Base-by-base conservation (phyloP, 345 rosid genomes). In the Arabis hirsuta region DNA sequence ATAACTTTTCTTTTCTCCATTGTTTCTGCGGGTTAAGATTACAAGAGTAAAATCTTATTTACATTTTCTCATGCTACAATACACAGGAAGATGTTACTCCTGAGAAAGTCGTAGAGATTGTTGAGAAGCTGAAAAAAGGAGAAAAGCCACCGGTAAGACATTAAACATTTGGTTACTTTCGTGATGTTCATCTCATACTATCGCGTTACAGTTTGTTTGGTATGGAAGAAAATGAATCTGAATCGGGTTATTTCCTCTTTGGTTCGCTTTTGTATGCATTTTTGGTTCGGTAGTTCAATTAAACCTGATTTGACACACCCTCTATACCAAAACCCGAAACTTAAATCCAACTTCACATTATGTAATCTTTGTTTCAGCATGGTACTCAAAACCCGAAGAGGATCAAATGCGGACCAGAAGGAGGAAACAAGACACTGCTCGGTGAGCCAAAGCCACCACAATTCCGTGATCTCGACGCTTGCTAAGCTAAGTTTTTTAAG, bases 61-160 rank as follows among this genome's bases (percentile, higher is more conserved):
- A 74, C 65, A 29, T 66, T n/a, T 4, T 73, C 42, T 73, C 38
- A 51, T 81, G 60, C 69, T 55, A 29, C 52, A 73, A 69, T 82
- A 78, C 81, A 92, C 90, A 96, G 99, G 97, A 96, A 85, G 98
- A 96, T 80, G 83, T 87, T 51, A 86, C 97, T 56, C 97, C 97
- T 51, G 70, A 87, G 82, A 85, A 85, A 71, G 96, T 90, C 22
- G 90, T 92, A 67, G 98, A 96, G 84, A 87, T 96, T 51, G 91
- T 96, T 22, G 98, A 96, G 76, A 81, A 71, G 78, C 83, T 96
- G 57, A 88, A 90, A 73, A 90, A 76, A 80, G 99, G 99, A 32
- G 98, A 90, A 78, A 96, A 92, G 81, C 88, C 71, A 61, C 95
- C 87, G 81, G 98, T 96, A 85, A 84, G 89, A 51, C 76, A n/a